A percentile compares a stretch with the other conserved stretches of the same genome.
Conservation (phyloP, 1,284 basidiomycete species). For the Cutaneotrichosporon sp. region DNA sequence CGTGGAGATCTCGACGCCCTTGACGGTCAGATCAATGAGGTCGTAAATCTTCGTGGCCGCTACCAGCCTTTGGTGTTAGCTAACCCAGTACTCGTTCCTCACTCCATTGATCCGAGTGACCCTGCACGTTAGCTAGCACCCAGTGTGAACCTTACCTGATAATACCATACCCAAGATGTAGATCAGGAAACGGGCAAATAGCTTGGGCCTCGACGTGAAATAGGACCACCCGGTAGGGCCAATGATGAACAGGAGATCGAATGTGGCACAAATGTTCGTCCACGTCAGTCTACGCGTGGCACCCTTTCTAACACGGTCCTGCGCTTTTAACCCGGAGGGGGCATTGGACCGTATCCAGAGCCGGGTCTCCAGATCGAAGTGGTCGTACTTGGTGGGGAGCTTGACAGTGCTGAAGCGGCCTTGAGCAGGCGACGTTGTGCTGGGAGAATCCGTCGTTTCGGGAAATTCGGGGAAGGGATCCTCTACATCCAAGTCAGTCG, state of each 20-base stretch:
- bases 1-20: neutral
- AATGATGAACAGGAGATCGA: slow-evolving; percentile 13
- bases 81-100: neutral
- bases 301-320: too few species aligned
- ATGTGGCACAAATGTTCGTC: slow-evolving; percentile 6
- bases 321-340: neutral
- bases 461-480: neutral
- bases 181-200: neutral
- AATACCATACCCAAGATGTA: neutral
- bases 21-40: slow-evolving; percentile 12
- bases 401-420: slow-evolving; percentile 7
- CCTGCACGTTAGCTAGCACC: neutral
- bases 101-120: neutral
- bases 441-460: neutral
- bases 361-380: slow-evolving; percentile 79
- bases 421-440: neutral
- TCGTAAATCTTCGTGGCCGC: neutral
- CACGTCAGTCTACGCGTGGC: neutral
- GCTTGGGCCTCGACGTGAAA: too few species aligned
- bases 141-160: neutral
- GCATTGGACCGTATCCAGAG: slow-evolving; percentile 46
- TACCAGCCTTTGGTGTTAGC: neutral
- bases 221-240: neutral
- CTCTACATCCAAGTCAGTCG: neutral
- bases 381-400: slow-evolving; percentile 56